These are phyloP conservation scores for Aspergillus pseudoterreus DNA, from an alignment of 2,329 filamentous ascomycete species.

Conservation along the genomic window DNA sequence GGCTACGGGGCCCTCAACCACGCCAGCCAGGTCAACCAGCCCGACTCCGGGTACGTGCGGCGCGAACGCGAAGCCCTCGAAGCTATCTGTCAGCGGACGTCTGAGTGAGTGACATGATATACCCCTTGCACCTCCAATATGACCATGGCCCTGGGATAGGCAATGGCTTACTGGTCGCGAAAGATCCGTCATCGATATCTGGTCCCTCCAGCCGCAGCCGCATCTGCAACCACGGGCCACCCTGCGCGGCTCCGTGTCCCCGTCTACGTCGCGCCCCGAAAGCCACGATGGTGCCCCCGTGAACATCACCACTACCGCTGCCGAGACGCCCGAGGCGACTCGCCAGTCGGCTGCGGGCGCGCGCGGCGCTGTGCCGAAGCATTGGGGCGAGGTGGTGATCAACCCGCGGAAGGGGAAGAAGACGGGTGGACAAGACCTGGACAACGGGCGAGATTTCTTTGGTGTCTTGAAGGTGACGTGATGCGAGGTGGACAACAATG, in stretches of 20 bases:
- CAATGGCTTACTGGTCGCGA: neutral
- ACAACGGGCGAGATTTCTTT: slow-evolving; percentile 33
- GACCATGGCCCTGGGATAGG: neutral
- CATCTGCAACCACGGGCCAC: slow-evolving; percentile 37
- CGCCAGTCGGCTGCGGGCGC: slow-evolving; percentile 7
- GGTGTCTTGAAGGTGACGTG: slow-evolving; percentile 35
- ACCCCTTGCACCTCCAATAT: neutral
- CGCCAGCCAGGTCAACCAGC: slow-evolving; percentile 33
- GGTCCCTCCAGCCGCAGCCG: slow-evolving; percentile 42
- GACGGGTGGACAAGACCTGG: slow-evolving; percentile 22
- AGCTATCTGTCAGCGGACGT: slow-evolving; percentile 45
- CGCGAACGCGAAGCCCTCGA: slow-evolving; percentile 45
- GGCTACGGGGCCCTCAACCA: slow-evolving; percentile 41
- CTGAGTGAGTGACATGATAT: slow-evolving; percentile 35
- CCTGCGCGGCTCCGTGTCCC: slow-evolving; percentile 27
- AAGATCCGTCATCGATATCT: slow-evolving; percentile 43
- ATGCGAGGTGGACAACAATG: slow-evolving; percentile 7
- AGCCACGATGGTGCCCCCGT: slow-evolving; percentile 16
- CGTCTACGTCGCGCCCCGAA: slow-evolving; percentile 23
- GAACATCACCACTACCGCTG: slow-evolving; percentile 14
- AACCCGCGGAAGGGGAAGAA: slow-evolving; percentile 34
- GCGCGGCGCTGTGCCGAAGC: slow-evolving; percentile 32
- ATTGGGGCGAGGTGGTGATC: slow-evolving; percentile 44
- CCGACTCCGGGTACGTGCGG: slow-evolving; percentile 41
- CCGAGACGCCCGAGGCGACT: slow-evolving; percentile 1